Percentiles rank a stretch among this genome's conserved stretches.
Evolutionary conservation across 169 alveolate genomes (phyloP).

Genomic region (Eimeria falciformis): DNA sequence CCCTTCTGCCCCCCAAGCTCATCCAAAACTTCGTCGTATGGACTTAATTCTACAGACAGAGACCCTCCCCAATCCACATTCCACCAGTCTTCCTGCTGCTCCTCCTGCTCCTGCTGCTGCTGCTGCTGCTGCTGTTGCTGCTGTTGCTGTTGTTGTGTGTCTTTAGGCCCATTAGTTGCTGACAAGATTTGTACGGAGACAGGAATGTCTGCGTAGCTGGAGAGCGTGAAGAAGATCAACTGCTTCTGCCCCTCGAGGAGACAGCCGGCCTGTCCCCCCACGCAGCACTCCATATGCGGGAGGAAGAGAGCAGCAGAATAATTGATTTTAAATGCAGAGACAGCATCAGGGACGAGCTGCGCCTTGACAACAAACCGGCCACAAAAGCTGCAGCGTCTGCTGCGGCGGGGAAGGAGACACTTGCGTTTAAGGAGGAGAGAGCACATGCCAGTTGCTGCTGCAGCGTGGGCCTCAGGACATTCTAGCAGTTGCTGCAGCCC

Average conservation of each 20-base stretch:
- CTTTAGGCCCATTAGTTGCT: background rate
- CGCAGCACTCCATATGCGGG: constrained; percentile 3
- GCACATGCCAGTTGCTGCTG: constrained; percentile 21
- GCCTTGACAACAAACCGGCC: constrained; percentile 39
- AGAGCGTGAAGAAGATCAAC: background rate
- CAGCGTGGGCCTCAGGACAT: constrained; percentile 27
- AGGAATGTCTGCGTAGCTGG: constrained; percentile 58
- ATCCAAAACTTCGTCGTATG: background rate
- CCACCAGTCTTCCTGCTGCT: constrained; percentile 19
- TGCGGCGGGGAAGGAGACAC: constrained; percentile 50
- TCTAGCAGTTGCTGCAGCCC: constrained; percentile 68
- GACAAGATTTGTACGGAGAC: background rate
- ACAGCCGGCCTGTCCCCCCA: background rate
- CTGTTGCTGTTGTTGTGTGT: background rate
- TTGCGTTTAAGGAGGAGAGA: constrained; percentile 33
- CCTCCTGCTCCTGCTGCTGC: background rate
- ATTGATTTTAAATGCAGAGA: constrained; percentile 52
- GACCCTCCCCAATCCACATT: constrained; percentile 41
- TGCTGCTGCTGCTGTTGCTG: background rate
- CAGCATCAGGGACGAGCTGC: constrained; percentile 33
- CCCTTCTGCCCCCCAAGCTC: constrained; percentile 10
- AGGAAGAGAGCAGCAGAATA: constrained; percentile 46
- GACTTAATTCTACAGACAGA: background rate
- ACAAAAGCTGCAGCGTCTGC: constrained; percentile 39
- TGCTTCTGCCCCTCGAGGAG: background rate